phyloP scores from a whole-genome alignment of 73 alveolate species.

The Stentor coeruleus region DNA sequence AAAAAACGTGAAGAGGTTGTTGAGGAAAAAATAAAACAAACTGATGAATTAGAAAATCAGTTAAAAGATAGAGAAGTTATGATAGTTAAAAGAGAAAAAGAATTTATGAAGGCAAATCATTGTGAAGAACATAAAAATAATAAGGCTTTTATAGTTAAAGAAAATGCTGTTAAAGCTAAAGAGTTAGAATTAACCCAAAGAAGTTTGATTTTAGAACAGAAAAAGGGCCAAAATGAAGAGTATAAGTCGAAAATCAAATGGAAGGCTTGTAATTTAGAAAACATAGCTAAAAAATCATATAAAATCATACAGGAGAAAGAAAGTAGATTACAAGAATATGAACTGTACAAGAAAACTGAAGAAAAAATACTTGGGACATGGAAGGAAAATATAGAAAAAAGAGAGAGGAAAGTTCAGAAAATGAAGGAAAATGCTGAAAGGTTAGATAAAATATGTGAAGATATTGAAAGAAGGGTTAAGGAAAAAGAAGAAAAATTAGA shows the following conservation, averaged over 20 bases:
- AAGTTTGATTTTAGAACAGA: neutral
- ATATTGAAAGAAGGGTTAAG: neutral
- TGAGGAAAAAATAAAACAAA: neutral
- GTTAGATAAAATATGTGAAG: too few relatives aligned
- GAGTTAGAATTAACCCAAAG: neutral
- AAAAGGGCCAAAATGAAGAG: neutral
- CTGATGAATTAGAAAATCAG: neutral
- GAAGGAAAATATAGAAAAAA: neutral
- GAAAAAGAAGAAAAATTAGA: neutral
- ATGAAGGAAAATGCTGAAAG: neutral
- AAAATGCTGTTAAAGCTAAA: neutral
- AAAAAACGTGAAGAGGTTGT: neutral
- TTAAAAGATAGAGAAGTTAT: neutral
- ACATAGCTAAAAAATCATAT: neutral
- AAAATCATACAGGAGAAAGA: neutral
- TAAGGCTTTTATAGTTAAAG: neutral
- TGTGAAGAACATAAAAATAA: neutral
- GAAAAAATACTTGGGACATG: neutral
- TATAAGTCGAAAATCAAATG: neutral
- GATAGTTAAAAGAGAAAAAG: neutral
- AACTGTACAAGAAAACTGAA: neutral
- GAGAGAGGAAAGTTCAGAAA: neutral
- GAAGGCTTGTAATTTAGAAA: neutral
- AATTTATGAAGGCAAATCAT: neutral
- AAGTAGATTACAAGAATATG: neutral